Conservation (phyloP, 2,329 filamentous ascomycete species). For the Sarocladium kiliense region DNA sequence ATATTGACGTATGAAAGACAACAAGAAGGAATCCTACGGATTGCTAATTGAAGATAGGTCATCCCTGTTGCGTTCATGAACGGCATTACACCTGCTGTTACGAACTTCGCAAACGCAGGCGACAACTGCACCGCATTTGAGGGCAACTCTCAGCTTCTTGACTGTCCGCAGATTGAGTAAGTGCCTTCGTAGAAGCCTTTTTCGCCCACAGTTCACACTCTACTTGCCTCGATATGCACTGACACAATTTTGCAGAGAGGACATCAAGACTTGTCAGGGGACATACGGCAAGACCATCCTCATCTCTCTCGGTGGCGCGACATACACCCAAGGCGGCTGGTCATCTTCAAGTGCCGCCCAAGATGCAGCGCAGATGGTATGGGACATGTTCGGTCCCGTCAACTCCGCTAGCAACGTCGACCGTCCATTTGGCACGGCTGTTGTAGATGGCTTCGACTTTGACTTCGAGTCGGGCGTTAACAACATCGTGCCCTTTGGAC, state of each 20-base stretch:
- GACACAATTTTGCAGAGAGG: slow-evolving; percentile 27
- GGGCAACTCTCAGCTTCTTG: slow-evolving; percentile 48
- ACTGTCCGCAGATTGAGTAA: slow-evolving; percentile 62
- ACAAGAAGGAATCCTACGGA: not conserved
- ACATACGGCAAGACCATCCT: slow-evolving; percentile 61
- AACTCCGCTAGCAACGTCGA: slow-evolving; percentile 35
- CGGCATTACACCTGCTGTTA: slow-evolving; percentile 45
- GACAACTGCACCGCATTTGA: slow-evolving; percentile 54
- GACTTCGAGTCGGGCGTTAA: slow-evolving; percentile 60
- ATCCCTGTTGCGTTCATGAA: slow-evolving; percentile 61
- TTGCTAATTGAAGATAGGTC: slow-evolving; percentile 26
- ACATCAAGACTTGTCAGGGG: slow-evolving; percentile 56
- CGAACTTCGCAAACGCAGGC: slow-evolving; percentile 63
- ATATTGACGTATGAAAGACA: slow-evolving; percentile 36
- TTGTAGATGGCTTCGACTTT: slow-evolving; percentile 72
- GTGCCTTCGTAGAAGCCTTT: slow-evolving; percentile 21
- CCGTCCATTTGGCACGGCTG: slow-evolving; percentile 61
- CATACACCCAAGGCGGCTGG: slow-evolving; percentile 66
- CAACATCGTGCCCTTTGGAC: slow-evolving; percentile 59
- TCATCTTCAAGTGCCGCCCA: slow-evolving; percentile 42
- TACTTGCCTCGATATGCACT: too few relatives aligned
- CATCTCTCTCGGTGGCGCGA: slow-evolving; percentile 66
- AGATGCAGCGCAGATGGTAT: slow-evolving; percentile 56
- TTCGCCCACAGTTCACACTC: too few relatives aligned
- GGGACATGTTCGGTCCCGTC: slow-evolving; percentile 64